Evolutionary conservation across 2,329 filamentous ascomycete genomes (phyloP).

Genomic region (Chaetomiaceae sp.): DNA sequence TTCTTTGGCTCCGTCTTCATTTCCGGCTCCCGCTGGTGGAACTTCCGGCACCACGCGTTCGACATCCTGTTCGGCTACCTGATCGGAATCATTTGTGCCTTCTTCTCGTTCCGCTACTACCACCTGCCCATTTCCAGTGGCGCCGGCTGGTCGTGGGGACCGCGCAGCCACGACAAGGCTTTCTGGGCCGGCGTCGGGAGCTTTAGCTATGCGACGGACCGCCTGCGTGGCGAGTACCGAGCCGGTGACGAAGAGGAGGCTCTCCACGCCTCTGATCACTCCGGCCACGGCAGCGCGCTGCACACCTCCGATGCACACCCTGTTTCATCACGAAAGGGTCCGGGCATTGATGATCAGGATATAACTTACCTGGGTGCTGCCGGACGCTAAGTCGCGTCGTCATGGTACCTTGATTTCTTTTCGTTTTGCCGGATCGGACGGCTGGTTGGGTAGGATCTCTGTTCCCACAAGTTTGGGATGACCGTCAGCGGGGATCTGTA

Average conservation of each 20-base stretch:
- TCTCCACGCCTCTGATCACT: constrained; percentile 6
- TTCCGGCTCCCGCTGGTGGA: constrained; percentile 77
- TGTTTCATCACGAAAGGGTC: constrained; percentile 9
- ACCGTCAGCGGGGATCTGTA: no score
- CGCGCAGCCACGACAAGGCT: constrained; percentile 64
- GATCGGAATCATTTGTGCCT: constrained; percentile 67
- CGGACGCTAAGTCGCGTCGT: background rate
- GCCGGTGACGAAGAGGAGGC: constrained; percentile 31
- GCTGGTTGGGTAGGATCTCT: no score
- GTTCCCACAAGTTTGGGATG: no score
- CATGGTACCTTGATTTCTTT: no score
- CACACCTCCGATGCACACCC: background rate
- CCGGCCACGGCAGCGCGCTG: constrained; percentile 16
- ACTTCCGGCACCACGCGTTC: constrained; percentile 88
- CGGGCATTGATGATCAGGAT: constrained; percentile 6
- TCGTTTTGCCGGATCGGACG: no score
- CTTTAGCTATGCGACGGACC: constrained; percentile 49
- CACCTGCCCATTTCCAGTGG: constrained; percentile 75
- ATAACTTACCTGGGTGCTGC: constrained; percentile 13
- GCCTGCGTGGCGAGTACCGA: constrained; percentile 27
- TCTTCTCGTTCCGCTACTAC: constrained; percentile 78
- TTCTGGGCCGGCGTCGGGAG: constrained; percentile 73
- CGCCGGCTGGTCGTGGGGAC: constrained; percentile 85
- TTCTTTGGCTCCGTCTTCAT: constrained; percentile 75
- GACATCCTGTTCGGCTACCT: constrained; percentile 82